Evolutionary conservation across 2,329 filamentous ascomycete species (phyloP), one percentile per base, ranked within the genome.

Genomic region (Cladosporium sp.): DNA sequence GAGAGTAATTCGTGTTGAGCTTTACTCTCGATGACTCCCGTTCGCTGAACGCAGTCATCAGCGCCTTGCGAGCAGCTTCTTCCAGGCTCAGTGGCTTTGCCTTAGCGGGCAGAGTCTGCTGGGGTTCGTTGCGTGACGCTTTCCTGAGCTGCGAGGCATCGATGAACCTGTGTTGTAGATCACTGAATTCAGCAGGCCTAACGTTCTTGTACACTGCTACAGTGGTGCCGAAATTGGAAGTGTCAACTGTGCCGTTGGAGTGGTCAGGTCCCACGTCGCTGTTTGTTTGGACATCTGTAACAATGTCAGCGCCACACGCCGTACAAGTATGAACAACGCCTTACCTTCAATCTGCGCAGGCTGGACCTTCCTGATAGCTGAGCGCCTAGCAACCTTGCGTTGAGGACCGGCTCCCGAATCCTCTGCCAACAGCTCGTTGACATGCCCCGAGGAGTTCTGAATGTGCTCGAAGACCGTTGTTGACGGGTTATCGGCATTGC

Each of bases 41-140:
- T 41, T 68, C 66, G 30, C 63, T 52, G 70, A 70, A 74, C 32
- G 69, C 70, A 5, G 58, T 58, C 32, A 64, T 68, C 18, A 74
- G 64, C 21, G 65, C 67, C 21, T 64, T 66, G 24, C 71, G 67
- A 14, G 70, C 68, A 18, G 60, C 65, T 41, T 68, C 57, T 67
- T 30, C 34, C 12, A 21, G 49, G 14, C 11, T 28, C 8, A 28
- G 18, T n/a, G 49, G 60, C 49, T 28, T 30, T 11, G 24, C 6
- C 28, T 30, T 26, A 30, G 26, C n/a, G 21, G 41, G n/a, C 41
- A 47, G 26, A 26, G 24, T 18, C 49, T 52, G 49, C 28, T 18
- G 24, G 14, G 24, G 24, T 14, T 28, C 28, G 14, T 18, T 15
- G 15, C 12, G 14, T 18, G 49, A 21, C 28, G 49, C 28, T 30